Base-by-base conservation (phyloP, 1,284 basidiomycete species). In the Chalciporus piperatoides region DNA sequence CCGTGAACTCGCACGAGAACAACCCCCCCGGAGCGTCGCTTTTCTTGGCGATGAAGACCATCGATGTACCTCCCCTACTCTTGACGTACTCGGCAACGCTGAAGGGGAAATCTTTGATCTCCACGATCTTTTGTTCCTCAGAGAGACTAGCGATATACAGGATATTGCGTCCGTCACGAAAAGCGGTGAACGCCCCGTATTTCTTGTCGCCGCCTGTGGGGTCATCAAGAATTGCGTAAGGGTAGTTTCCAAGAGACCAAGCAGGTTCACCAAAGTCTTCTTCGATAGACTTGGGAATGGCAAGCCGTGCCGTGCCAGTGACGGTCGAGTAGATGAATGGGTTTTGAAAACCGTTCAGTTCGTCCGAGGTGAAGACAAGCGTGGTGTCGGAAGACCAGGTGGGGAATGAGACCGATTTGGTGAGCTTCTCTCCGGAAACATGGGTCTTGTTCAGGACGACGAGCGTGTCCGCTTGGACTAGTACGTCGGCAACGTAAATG, bases 361-460 rank as follows among this genome's bases (percentile, higher is more conserved):
- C 70, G 59, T 92, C 89, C 36, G 72, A 79, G 15, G 81, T 79
- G 68, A 83, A 91, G 14, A 87, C 61, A n/a, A 92, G 69, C 1
- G 69, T 76, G 15, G 78, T 72, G 46, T 77, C 67, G 41, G 71
- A 72, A 2, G 76, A 67, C 89, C 90, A 92, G 4, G 72, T 56
- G 0, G 83, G 81, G 54, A 78, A 82, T 6, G 59, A 71, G 11
- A 77, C 78, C 46, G 78, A 77, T 53, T 81, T 65, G 14, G 72
- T 72, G 43, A 67, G 62, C 30, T 59, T 62, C 53, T 75, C 68
- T 11, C 83, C 83, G 0, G 79, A 77, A 14, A 87, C 66, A n/a
- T 23, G 46, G 9, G 49, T 48, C 47, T 74, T 71, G 46, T 57
- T 68, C 37, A 55, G 12, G 40, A 62, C 32, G 39, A 59, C 35